Evolutionary conservation across 2,329 filamentous ascomycete species (phyloP).

Genomic region (Colletotrichum incanum): DNA sequence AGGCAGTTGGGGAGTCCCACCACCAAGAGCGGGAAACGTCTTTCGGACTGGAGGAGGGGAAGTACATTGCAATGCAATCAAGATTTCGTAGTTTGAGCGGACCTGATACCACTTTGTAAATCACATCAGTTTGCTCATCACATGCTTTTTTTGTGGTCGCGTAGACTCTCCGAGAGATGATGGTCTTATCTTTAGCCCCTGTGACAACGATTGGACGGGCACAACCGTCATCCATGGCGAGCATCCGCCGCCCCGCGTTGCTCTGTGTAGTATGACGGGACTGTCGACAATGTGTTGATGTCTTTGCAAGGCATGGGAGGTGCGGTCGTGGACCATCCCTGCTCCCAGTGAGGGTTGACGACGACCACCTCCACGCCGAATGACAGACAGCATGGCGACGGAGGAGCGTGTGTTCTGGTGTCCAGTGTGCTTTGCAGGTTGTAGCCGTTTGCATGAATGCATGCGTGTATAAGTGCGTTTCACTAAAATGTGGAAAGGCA

Average conservation of each 20-base stretch:
- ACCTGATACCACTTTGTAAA: background rate
- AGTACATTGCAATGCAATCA: conserved; percentile 6
- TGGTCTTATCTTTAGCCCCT: background rate
- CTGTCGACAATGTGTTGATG: background rate
- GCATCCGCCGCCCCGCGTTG: background rate
- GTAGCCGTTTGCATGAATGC: background rate
- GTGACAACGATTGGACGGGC: background rate
- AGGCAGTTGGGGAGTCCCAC: conserved; percentile 22
- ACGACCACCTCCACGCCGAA: background rate
- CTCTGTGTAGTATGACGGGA: background rate
- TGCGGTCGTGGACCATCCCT: background rate
- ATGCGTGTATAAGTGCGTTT: background rate
- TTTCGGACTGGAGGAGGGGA: conserved; percentile 5
- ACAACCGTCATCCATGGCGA: background rate
- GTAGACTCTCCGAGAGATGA: background rate
- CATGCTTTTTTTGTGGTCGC: background rate
- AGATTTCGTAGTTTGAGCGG: background rate
- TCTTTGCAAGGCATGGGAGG: background rate
- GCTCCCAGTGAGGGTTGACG: background rate
- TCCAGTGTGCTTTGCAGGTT: background rate
- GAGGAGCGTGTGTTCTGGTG: background rate
- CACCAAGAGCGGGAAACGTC: conserved; percentile 1
- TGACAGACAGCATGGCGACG: background rate
- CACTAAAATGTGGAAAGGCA: background rate
- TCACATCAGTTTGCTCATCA: background rate